A percentile compares a stretch with the other conserved stretches of the same genome.
Evolutionary conservation across 306 rosid genomes (phyloP).

Genomic region (Begonia peltatifolia): DNA sequence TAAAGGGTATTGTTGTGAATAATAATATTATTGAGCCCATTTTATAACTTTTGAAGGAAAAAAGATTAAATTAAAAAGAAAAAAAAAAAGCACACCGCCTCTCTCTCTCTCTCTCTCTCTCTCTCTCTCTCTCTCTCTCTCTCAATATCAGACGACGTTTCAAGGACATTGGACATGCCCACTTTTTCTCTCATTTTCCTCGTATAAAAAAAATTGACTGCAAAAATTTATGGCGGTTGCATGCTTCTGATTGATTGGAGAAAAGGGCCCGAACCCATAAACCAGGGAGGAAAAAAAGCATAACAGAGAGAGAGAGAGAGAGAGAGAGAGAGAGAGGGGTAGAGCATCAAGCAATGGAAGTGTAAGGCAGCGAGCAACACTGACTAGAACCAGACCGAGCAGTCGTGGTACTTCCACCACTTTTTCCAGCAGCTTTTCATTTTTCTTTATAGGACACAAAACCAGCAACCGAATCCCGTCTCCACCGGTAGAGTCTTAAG

Average conservation of each 20-base stretch:
- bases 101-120: not conserved
- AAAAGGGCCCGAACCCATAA: slow-evolving; percentile 9
- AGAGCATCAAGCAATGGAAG: slow-evolving; percentile 11
- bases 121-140: slow-evolving; percentile 2
- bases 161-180: not conserved
- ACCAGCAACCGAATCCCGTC: slow-evolving; percentile 12
- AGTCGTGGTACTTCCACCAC: slow-evolving; percentile 17
- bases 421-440: slow-evolving; percentile 17
- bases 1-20: too few species aligned
- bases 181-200: slow-evolving; percentile 12
- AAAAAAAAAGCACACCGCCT: not conserved
- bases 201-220: slow-evolving; percentile 33
- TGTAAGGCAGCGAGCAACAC: not conserved
- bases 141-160: not conserved
- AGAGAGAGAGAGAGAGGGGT: slow-evolving; percentile 12
- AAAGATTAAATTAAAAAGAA: not conserved
- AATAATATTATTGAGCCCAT: too few species aligned
- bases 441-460: slow-evolving; percentile 29
- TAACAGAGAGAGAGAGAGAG: slow-evolving; percentile 10
- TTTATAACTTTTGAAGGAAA: too few species aligned
- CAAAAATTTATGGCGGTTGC: slow-evolving; percentile 69
- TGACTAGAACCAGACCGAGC: slow-evolving; percentile 19
- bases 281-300: slow-evolving; percentile 5
- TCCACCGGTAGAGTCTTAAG: slow-evolving; percentile 9
- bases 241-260: slow-evolving; percentile 51